Evolutionary conservation across 176 grass and related monocot genomes (phyloP).

Genomic region (Avena sativa): DNA sequence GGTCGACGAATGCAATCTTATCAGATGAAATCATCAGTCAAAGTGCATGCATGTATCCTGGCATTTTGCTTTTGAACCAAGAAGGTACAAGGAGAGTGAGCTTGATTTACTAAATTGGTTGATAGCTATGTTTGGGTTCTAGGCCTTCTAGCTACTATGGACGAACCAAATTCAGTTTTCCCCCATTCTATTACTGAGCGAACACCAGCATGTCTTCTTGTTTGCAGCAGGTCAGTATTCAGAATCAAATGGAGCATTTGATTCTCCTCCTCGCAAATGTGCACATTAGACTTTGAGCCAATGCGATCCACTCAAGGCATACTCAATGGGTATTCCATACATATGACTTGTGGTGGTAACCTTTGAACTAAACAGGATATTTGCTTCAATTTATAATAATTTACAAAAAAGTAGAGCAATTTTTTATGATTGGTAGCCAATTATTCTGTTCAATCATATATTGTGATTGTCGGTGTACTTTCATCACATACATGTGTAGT

Average conservation of each 20-base stretch:
- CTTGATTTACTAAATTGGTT: slow-evolving; percentile 90
- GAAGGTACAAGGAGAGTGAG: slow-evolving; percentile 72
- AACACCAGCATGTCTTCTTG: slow-evolving; percentile 38
- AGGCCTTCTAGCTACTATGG: slow-evolving; percentile 51
- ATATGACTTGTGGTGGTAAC: background rate
- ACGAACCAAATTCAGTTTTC: slow-evolving; percentile 22
- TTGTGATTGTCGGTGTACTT: background rate
- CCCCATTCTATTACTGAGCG: slow-evolving; percentile 29
- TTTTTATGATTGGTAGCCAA: background rate
- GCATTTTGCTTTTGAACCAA: slow-evolving; percentile 66
- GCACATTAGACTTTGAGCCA: slow-evolving; percentile 75
- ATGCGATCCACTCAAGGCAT: slow-evolving; percentile 85
- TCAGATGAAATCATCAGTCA: slow-evolving; percentile 65
- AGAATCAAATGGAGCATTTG: slow-evolving; percentile 36
- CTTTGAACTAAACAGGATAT: background rate
- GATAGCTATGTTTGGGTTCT: slow-evolving; percentile 89
- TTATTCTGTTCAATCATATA: background rate
- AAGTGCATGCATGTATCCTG: slow-evolving; percentile 63
- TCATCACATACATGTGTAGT: background rate
- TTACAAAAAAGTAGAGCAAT: background rate
- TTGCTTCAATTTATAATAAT: slow-evolving; percentile 11
- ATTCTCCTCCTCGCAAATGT: slow-evolving; percentile 12
- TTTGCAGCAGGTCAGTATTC: slow-evolving; percentile 73
- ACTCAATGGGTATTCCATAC: background rate
- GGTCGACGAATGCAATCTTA: slow-evolving; percentile 9